Percentiles rank a stretch among this genome's conserved stretches.
Evolutionary conservation across 2,329 filamentous ascomycete genomes (phyloP).

Genomic region (Sporothrix variecibatus): DNA sequence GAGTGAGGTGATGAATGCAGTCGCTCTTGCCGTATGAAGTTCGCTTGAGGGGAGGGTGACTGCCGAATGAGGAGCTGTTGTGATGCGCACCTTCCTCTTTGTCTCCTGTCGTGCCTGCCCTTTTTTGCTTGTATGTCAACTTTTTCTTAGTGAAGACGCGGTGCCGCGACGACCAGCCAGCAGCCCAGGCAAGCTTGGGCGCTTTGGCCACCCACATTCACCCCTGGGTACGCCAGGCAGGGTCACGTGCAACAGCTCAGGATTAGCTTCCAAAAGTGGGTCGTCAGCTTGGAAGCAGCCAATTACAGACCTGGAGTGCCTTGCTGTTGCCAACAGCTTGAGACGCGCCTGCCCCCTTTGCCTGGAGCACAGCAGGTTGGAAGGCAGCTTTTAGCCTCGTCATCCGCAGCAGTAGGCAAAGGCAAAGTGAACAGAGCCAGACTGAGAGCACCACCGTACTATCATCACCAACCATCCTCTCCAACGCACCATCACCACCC

Average conservation of each 20-base stretch:
- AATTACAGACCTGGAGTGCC: constrained; percentile 15
- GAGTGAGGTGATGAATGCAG: background rate
- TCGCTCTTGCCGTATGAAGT: background rate
- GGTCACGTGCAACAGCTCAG: constrained; percentile 23
- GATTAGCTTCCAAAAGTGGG: background rate
- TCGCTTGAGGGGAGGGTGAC: background rate
- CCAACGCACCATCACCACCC: constrained; percentile 1
- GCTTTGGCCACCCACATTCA: constrained; percentile 11
- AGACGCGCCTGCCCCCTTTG: constrained; percentile 23
- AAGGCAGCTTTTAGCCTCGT: constrained; percentile 59
- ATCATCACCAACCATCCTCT: constrained; percentile 11
- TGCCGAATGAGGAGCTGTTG: background rate
- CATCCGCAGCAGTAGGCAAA: constrained; percentile 41
- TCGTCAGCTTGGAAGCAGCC: background rate
- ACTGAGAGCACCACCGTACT: background rate
- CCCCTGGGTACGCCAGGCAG: background rate
- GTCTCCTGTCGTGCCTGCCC: constrained; percentile 3
- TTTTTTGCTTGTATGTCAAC: background rate
- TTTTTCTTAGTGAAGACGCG: constrained; percentile 24
- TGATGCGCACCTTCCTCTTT: constrained; percentile 16
- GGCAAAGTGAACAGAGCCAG: background rate
- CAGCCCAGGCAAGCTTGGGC: constrained; percentile 1
- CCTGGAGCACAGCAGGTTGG: constrained; percentile 28
- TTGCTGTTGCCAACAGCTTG: constrained; percentile 17
- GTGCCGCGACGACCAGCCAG: constrained; percentile 22